phyloP scores from a whole-genome alignment of 2,329 filamentous ascomycete species.

The Chaetothyriales sp. region DNA sequence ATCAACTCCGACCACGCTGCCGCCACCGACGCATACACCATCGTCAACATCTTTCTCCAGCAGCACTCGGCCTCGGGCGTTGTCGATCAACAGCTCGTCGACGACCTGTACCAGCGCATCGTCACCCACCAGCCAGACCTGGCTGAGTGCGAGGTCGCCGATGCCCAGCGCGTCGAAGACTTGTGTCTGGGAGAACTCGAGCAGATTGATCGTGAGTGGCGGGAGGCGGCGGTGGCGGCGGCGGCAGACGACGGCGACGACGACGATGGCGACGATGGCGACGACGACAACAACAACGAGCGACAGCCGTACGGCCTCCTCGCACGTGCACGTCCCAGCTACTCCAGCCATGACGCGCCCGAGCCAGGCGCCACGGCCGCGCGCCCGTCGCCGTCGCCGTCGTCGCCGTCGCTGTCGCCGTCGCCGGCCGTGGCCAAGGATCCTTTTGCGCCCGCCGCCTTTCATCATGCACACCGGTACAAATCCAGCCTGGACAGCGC shows the following conservation, averaged over 20 bases:
- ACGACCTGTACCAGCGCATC: constrained; percentile 23
- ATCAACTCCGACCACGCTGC: constrained; percentile 7
- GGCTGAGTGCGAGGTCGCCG: constrained; percentile 41
- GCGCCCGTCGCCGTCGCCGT: not conserved
- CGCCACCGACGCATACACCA: constrained; percentile 16
- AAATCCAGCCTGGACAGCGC: constrained; percentile 31
- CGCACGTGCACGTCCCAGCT: not conserved
- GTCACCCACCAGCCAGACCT: constrained; percentile 39
- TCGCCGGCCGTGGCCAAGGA: not conserved
- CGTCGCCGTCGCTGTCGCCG: not conserved
- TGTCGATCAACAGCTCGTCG: constrained; percentile 23
- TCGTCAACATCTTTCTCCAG: constrained; percentile 18
- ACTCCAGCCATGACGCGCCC: not conserved
- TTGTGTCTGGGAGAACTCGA: constrained; percentile 40
- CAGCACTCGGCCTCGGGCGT: constrained; percentile 15
- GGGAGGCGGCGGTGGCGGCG: too few species aligned
- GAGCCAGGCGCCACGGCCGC: not conserved
- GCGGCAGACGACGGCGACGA: too few species aligned
- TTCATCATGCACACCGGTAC: constrained; percentile 18
- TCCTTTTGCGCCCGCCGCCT: constrained; percentile 7
- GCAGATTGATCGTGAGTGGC: not conserved
- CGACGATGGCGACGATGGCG: too few species aligned
- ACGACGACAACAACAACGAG: not conserved
- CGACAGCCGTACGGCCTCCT: not conserved
- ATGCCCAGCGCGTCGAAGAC: constrained; percentile 41